A percentile compares a stretch with the other conserved stretches of the same genome.
phyloP scores from a whole-genome alignment of 169 alveolate genomes.

The Neospora caninum region DNA sequence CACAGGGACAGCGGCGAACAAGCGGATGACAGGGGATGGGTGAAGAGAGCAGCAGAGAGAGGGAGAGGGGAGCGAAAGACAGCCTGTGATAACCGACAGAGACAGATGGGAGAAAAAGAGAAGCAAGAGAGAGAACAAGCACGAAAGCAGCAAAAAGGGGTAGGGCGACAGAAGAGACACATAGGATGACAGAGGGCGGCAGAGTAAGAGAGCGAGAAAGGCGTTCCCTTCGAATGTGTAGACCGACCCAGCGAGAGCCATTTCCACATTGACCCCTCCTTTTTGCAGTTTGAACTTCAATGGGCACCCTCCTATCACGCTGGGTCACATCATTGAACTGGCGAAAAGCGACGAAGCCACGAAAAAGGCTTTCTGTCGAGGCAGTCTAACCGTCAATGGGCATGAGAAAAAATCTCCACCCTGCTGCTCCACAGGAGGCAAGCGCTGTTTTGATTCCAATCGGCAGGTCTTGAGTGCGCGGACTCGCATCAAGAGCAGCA shows the following conservation, averaged over 20 bases:
- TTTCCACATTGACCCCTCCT: too few relatives aligned
- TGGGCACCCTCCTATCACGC: too few relatives aligned
- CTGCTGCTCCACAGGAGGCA: conserved; percentile 83
- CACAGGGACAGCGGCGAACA: not conserved
- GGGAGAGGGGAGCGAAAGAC: not conserved
- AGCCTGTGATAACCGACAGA: not conserved
- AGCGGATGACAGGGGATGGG: too few relatives aligned
- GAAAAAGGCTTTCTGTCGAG: too few relatives aligned
- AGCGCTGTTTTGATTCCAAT: conserved; percentile 79
- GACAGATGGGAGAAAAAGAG: not conserved
- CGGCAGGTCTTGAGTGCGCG: conserved; percentile 74
- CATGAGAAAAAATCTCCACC: conserved; percentile 78
- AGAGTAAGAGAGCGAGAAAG: not conserved
- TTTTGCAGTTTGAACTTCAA: too few relatives aligned
- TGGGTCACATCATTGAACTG: not conserved
- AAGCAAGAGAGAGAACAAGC: not conserved
- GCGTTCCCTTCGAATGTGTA: too few relatives aligned
- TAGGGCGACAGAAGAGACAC: too few relatives aligned
- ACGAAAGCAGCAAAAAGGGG: not conserved
- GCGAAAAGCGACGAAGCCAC: not conserved
- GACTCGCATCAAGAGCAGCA: conserved; percentile 72
- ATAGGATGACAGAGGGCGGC: too few relatives aligned
- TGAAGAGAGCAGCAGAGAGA: not conserved
- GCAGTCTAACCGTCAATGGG: conserved; percentile 78
- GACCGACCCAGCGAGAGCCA: too few relatives aligned